Evolutionary conservation across 176 grass and related monocot genomes (phyloP), one percentile per base, ranked within the genome.

Genomic region (Eragrostis nindensis): DNA sequence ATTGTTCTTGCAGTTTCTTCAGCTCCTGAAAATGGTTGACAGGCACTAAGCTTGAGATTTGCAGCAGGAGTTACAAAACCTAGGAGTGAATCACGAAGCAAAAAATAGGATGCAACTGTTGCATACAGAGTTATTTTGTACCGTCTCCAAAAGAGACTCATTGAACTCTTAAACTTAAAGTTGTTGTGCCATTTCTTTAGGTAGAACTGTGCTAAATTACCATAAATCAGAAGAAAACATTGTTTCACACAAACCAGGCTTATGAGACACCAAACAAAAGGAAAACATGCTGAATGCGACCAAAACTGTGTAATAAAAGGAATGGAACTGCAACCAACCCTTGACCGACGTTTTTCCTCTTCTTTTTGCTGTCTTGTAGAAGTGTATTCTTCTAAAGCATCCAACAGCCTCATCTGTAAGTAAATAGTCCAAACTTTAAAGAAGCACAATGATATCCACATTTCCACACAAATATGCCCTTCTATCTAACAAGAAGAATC

Each of bases 1-100:
- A 89, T 68, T 98, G 96, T 70, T 98, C 96, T 56, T 95, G 92
- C 16, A 93, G 77, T 68, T 89, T 99, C 88, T 90, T 99, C 46
- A 86, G 76, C 75, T 95, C 96, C 96, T 99, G 79, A 66, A 75
- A 78, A 70, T 50, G 75, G 77, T 42, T 48, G 39, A 85, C 80
- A 68, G 30, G 68, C 4, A 67, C 57, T 53, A 74, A 16, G 63
- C 52, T 62, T 64, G 11, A 63, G 30, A 70, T 63, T 8, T 36
- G 18, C 47, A 66, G n/a, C 49, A 25, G 68, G 13, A 73, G 73
- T 24, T 79, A 14, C 29, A 38, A 26, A 65, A 8, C 8, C 9
- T 16, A 11, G 17, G 25, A 69, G 13, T 66, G 25, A 17, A 32
- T 42, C 1, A 14, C 32, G 7, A 21, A 42, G 22, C 53, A 65